Conservation (phyloP, 768 basidiomycete genomes). For the Sporobolomyces phaffii region DNA sequence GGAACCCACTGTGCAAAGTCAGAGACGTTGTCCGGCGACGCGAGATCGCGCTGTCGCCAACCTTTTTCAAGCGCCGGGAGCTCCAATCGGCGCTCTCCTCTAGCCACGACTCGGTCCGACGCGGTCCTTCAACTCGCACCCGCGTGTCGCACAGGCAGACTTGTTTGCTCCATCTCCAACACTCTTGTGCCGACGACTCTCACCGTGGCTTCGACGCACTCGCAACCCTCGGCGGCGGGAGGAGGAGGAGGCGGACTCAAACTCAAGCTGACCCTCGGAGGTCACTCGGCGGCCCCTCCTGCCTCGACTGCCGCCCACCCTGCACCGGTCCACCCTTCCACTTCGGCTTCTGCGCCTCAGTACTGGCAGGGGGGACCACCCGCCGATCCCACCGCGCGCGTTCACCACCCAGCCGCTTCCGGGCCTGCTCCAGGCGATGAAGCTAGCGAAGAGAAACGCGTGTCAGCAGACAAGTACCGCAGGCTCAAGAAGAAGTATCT, state of each 20-base stretch:
- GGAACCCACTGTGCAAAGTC: no score
- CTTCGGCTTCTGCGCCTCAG: no score
- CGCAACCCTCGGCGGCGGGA: background rate
- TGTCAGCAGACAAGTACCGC: slow-evolving; percentile 52
- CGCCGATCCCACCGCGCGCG: background rate
- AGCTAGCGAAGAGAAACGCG: slow-evolving; percentile 12
- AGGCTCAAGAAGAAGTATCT: slow-evolving; percentile 62
- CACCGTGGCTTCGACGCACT: slow-evolving; percentile 8
- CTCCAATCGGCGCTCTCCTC: no score
- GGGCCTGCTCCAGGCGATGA: background rate
- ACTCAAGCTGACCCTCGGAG: slow-evolving; percentile 51
- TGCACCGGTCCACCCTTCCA: slow-evolving; percentile 43
- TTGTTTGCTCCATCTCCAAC: background rate
- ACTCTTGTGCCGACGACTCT: background rate
- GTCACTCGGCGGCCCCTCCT: slow-evolving; percentile 53
- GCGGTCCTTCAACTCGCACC: no score
- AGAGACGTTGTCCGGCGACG: no score
- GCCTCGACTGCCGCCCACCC: slow-evolving; percentile 8
- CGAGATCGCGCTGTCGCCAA: no score
- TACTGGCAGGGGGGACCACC: slow-evolving; percentile 54
- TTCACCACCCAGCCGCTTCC: no score
- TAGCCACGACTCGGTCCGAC: no score
- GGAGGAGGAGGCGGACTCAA: slow-evolving; percentile 14
- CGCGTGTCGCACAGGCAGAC: no score
- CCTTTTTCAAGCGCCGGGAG: no score